Base-by-base conservation (phyloP, 176 grass and related monocot species). In the Chloris gayana region DNA sequence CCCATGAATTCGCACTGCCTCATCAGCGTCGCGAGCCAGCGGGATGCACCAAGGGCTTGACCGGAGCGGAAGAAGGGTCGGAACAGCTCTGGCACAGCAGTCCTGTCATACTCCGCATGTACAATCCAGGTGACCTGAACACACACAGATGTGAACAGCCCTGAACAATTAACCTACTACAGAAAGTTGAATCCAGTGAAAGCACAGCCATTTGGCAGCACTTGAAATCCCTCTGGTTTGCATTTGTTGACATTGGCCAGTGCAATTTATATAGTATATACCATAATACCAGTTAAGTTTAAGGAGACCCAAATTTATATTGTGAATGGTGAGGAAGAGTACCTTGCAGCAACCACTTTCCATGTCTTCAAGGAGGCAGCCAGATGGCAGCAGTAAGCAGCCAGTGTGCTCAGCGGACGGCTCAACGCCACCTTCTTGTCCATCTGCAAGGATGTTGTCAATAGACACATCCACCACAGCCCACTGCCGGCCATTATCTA, bases 391-490 rank as follows among this genome's bases (percentile, higher is more conserved):
- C 38, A 80, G 31, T 34, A 63, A 73, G 77, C 77, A 78, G 64
- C 39, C 12, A 10, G 26, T 59, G 14, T 54, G 8, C 32, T 24
- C 9, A 35, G 50, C 29, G 17, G 2, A 4, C 1, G 56, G 58
- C 58, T 32, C 61, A 5, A 15, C 26, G 17, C 39, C 31, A 6
- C 41, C 10, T n/a, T 78, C 17, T 15, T 31, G 18, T 49, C 6
- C 26, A 45, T 7, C 6, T 64, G 25, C 33, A 11, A 7, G 58
- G 61, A 73, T 45, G 0, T 46, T 54, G 32, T 94, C 84, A 17
- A 82, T n/a, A 13, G 91, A 89, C 22, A 91, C 87, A 18, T 97
- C 91, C 2, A 94, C 89, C 31, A 97, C 85, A 18, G 42, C 82
- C 89, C 91, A 97, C 9, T 24, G 49, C 14, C 15, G 49, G 7